Conservation (phyloP, 441 rosid species). For the Lepidium campestre region DNA sequence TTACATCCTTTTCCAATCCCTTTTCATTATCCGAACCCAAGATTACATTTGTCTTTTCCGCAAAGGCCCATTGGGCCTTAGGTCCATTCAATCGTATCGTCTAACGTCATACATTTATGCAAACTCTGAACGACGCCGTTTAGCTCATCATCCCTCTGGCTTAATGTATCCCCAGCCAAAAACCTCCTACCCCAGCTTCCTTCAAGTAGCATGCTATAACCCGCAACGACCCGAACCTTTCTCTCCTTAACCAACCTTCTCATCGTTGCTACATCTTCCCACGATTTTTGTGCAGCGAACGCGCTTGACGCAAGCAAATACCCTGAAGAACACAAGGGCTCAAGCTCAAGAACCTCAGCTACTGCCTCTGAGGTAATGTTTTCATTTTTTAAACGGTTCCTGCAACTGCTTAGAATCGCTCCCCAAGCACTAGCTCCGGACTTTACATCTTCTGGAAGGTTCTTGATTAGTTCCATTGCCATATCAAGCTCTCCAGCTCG, state of each 20-base stretch:
- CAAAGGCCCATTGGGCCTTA: background rate
- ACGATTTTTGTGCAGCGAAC: slow-evolving; percentile 39
- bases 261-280: slow-evolving; percentile 37
- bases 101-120: slow-evolving; percentile 29
- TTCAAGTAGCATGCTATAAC: slow-evolving; percentile 47
- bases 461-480: slow-evolving; percentile 37
- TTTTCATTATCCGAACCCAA: background rate
- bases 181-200: slow-evolving; percentile 31
- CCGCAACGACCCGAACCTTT: slow-evolving; percentile 33
- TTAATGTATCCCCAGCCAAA: slow-evolving; percentile 40
- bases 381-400: slow-evolving; percentile 30
- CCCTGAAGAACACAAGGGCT: slow-evolving; percentile 42
- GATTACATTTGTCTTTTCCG: background rate
- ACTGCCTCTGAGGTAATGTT: slow-evolving; percentile 23
- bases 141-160: slow-evolving; percentile 21
- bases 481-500: slow-evolving; percentile 49
- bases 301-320: slow-evolving; percentile 48
- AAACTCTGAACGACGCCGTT: slow-evolving; percentile 25
- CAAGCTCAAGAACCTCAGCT: slow-evolving; percentile 38
- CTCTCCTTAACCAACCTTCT: slow-evolving; percentile 42
- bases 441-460: slow-evolving; percentile 33
- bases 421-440: slow-evolving; percentile 51
- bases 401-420: slow-evolving; percentile 48
- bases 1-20: background rate
- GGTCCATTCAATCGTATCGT: background rate